These are phyloP conservation scores for Eucalyptus tenuipes DNA, from an alignment of 345 rosid species.

Conservation along the genomic window DNA sequence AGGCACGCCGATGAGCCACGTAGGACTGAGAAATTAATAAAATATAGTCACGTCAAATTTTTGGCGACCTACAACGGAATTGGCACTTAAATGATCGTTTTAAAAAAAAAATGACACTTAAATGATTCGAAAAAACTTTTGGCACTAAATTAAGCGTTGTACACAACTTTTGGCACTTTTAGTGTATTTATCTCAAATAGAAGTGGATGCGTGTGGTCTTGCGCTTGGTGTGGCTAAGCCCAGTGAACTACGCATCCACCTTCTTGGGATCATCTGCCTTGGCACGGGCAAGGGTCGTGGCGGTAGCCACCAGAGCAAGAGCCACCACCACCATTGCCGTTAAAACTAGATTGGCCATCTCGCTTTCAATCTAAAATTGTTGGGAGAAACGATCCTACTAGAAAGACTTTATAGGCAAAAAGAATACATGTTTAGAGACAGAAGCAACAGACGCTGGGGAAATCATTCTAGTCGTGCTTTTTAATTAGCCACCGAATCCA, in stretches of 20 bases:
- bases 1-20: too few relatives aligned
- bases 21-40: too few relatives aligned
- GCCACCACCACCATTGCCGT: conserved; percentile 3
- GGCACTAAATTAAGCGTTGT: accelerated
- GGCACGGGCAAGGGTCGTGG: conserved; percentile 8
- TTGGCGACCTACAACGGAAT: accelerated
- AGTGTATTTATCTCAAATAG: background rate
- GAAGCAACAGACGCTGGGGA: background rate
- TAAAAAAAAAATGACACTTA: too few relatives aligned
- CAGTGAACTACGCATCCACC: background rate
- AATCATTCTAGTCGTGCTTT: background rate
- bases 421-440: background rate
- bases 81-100: too few relatives aligned
- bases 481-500: background rate
- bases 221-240: conserved; percentile 9
- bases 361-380: background rate
- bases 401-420: background rate
- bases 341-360: background rate
- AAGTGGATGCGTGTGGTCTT: conserved; percentile 45
- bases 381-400: background rate
- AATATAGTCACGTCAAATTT: too few relatives aligned
- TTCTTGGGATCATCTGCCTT: background rate
- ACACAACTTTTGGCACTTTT: too few relatives aligned
- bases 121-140: too few relatives aligned
- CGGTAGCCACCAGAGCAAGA: background rate